These are phyloP conservation scores for Brassica balearica DNA, from an alignment of 441 rosid species.

Conservation along the genomic window DNA sequence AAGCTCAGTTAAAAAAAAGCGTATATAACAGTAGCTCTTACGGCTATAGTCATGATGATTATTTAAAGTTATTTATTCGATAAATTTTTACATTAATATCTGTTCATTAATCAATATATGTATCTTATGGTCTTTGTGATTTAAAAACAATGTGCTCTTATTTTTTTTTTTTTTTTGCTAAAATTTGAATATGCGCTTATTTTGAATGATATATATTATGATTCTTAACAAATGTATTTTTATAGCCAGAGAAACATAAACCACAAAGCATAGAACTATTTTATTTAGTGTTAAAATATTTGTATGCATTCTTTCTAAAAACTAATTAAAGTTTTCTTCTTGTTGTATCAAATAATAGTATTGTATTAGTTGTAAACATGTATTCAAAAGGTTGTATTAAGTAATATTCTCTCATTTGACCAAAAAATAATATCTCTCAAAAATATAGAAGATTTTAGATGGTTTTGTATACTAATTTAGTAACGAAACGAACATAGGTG, in stretches of 20 bases:
- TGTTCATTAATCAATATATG: neutral
- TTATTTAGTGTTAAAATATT: neutral
- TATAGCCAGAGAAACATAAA: neutral
- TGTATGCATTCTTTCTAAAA: neutral
- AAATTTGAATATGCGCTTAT: neutral
- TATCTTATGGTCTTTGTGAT: constrained; percentile 5
- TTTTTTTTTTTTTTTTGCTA: too few species aligned
- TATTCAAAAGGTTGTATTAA: too few species aligned
- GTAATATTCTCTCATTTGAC: too few species aligned
- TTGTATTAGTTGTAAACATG: neutral
- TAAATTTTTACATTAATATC: too few species aligned
- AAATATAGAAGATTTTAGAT: neutral
- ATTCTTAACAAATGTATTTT: neutral
- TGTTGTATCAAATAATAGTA: too few species aligned
- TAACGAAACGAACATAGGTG: neutral
- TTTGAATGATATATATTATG: neutral
- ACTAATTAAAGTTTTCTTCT: neutral
- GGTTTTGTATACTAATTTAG: neutral
- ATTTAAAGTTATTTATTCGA: too few species aligned
- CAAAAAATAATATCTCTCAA: neutral
- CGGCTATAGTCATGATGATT: too few species aligned
- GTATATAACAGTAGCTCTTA: too few species aligned
- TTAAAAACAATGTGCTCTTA: neutral
- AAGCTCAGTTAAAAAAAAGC: too few species aligned
- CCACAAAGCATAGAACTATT: neutral